Percentiles rank a stretch among this genome's conserved stretches.
Conservation (phyloP, 169 alveolate species). For the Eimeria mitis region DNA sequence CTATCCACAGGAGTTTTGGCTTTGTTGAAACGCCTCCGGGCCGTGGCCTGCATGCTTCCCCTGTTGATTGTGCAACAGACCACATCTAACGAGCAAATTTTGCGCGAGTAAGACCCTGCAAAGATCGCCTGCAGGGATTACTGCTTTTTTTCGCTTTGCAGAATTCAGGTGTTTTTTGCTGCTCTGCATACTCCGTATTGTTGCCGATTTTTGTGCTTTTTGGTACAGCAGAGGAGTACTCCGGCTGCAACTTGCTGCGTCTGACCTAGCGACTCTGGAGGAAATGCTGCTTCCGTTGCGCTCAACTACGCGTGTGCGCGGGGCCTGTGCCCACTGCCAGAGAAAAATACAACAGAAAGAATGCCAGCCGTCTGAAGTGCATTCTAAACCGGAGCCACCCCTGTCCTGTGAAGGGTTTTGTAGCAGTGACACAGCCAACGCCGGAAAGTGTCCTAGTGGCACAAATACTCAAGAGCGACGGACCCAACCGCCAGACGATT, state of each 20-base stretch:
- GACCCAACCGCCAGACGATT: background rate
- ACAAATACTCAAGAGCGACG: background rate
- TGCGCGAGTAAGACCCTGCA: conserved; percentile 27
- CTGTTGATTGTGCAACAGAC: conserved; percentile 3
- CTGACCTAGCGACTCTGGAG: conserved; percentile 62
- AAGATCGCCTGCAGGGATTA: background rate
- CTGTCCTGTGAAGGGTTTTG: background rate
- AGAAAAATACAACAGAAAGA: background rate
- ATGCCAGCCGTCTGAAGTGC: background rate
- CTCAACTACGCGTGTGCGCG: background rate
- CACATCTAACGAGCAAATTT: background rate
- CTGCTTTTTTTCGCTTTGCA: background rate
- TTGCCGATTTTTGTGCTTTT: background rate
- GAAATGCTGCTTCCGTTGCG: conserved; percentile 46
- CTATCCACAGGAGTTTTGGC: conserved; percentile 46
- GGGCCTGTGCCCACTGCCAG: conserved; percentile 23
- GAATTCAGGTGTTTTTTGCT: background rate
- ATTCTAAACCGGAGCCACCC: background rate
- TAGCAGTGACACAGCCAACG: background rate
- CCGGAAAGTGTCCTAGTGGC: background rate
- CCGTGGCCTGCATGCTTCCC: conserved; percentile 71
- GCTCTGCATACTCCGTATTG: background rate
- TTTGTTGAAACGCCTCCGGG: conserved; percentile 42
- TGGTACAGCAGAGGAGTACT: conserved; percentile 42
- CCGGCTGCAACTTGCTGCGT: conserved; percentile 64